Conservation (phyloP, 352 stramenopile genomes). For the Globisporangium orthogonon region DNA sequence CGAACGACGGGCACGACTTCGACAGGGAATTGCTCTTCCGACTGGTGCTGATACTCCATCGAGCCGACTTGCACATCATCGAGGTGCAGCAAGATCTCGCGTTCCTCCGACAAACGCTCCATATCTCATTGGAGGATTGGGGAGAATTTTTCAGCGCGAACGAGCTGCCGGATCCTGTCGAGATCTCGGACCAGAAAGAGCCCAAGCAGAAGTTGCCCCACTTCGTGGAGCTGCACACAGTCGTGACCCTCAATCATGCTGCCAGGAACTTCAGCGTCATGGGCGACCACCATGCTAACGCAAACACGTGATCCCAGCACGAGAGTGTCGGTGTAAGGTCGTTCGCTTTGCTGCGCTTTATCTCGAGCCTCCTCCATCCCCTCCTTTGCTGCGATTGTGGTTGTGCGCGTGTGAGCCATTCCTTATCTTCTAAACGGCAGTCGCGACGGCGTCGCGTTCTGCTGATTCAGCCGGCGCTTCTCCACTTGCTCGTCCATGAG, state of each 20-base stretch:
- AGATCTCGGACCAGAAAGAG: constrained; percentile 23
- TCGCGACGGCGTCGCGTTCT: constrained; percentile 10
- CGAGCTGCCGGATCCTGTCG: constrained; percentile 22
- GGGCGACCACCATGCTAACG: not conserved
- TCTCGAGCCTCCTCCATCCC: not conserved
- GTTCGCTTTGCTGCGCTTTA: not conserved
- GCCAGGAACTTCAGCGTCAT: constrained; percentile 17
- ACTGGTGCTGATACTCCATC: constrained; percentile 36
- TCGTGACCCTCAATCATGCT: constrained; percentile 27
- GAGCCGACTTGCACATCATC: constrained; percentile 32
- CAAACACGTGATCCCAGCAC: not conserved
- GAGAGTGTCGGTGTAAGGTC: not conserved
- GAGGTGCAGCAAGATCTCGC: constrained; percentile 48
- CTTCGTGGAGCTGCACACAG: constrained; percentile 20
- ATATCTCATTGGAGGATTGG: constrained; percentile 33
- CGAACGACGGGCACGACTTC: constrained; percentile 41
- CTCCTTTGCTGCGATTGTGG: not conserved
- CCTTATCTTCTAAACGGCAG: not conserved
- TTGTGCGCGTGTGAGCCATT: not conserved
- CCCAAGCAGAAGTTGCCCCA: constrained; percentile 14
- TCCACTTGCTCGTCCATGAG: constrained; percentile 67
- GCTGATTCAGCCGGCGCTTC: constrained; percentile 17
- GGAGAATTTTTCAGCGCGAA: constrained; percentile 32
- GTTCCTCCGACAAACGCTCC: constrained; percentile 33
- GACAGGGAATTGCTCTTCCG: constrained; percentile 29